Percentiles rank a stretch among this genome's conserved stretches.
Evolutionary conservation across 2,329 filamentous ascomycete genomes (phyloP).

Genomic region (Elsinoe fawcettii): DNA sequence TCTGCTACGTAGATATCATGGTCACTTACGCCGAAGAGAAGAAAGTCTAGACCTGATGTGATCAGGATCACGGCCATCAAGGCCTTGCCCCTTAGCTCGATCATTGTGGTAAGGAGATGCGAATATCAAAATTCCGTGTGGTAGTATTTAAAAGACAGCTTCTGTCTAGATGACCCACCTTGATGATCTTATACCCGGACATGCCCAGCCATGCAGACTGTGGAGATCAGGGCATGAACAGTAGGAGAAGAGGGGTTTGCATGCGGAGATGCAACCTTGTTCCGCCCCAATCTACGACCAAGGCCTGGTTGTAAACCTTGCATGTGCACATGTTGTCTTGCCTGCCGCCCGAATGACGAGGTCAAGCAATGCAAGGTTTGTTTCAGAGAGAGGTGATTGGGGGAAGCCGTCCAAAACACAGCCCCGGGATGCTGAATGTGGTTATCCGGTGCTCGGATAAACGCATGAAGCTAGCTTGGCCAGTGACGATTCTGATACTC

Average conservation of each 20-base stretch:
- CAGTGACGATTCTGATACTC: background rate
- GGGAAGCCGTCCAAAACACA: background rate
- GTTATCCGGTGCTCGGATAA: background rate
- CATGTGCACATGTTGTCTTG: background rate
- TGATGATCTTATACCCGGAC: background rate
- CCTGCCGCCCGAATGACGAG: background rate
- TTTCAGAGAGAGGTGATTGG: background rate
- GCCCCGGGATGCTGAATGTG: background rate
- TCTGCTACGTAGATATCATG: background rate
- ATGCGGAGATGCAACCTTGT: slow-evolving; percentile 1
- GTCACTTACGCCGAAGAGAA: slow-evolving; percentile 19
- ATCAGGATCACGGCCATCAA: slow-evolving; percentile 24
- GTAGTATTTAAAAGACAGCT: background rate
- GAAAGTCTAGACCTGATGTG: slow-evolving; percentile 25
- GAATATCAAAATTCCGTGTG: too few species aligned
- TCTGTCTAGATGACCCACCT: background rate
- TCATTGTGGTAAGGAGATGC: background rate
- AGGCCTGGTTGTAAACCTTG: background rate
- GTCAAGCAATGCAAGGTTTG: background rate
- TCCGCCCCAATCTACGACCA: background rate
- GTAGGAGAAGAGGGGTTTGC: background rate
- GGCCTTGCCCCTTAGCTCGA: slow-evolving; percentile 21
- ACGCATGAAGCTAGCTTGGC: background rate
- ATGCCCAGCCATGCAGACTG: background rate
- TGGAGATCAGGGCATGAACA: background rate